Evolutionary conservation across 371 early-diverging fungal genomes (phyloP).

Genomic region (Smittium culicis): DNA sequence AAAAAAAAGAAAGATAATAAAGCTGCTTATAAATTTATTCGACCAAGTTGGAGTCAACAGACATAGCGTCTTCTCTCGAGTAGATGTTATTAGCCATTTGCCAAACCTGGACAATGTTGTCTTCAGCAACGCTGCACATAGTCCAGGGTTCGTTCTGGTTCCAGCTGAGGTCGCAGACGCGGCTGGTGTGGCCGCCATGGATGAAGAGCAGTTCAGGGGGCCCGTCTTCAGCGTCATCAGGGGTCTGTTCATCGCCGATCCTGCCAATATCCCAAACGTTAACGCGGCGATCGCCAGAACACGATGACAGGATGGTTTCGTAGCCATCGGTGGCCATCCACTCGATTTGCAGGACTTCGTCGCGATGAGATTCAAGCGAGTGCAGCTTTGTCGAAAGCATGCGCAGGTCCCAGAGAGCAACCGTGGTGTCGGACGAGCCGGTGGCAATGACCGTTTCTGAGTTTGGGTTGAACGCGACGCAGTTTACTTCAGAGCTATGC

Average conservation of each 20-base stretch:
- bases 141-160: conserved; percentile 92
- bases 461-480: conserved; percentile 79
- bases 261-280: conserved; percentile 91
- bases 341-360: conserved; percentile 77
- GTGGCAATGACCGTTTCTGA: conserved; percentile 85
- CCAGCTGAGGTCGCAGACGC: conserved; percentile 93
- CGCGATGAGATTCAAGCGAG: conserved; percentile 77
- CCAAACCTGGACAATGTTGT: conserved; percentile 97
- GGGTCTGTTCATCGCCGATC: conserved; percentile 87
- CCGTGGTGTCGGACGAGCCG: conserved; percentile 86
- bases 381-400: conserved; percentile 68
- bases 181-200: conserved; percentile 97
- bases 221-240: conserved; percentile 95
- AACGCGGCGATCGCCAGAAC: conserved; percentile 81
- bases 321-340: conserved; percentile 81
- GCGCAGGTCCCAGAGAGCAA: conserved; percentile 94
- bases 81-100: conserved; percentile 69
- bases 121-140: conserved; percentile 86
- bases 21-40: no score
- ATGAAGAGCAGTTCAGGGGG: conserved; percentile 97
- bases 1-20: no score
- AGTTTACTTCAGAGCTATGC: conserved; percentile 83
- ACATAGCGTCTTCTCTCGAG: neutral
- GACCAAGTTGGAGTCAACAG: neutral
- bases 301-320: conserved; percentile 82